Percentiles rank a stretch among this genome's conserved stretches.
phyloP scores from a whole-genome alignment of 306 rosid species.

The Quercus suber region DNA sequence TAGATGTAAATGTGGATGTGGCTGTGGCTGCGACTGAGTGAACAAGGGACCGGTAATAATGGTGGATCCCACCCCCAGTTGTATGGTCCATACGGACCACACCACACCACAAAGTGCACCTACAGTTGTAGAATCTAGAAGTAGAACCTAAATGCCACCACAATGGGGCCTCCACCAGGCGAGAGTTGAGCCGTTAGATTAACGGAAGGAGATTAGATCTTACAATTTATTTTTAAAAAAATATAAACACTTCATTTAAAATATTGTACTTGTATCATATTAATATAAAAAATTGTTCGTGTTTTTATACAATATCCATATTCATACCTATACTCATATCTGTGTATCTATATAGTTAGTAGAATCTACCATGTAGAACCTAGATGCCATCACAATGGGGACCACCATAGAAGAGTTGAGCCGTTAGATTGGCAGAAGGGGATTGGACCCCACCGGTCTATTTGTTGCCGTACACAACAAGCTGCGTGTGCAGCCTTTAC shows the following conservation, averaged over 20 bases:
- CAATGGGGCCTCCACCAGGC: no score
- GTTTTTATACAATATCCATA: rapidly evolving
- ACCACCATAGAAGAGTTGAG: background rate
- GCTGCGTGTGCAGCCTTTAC: slow-evolving; percentile 3
- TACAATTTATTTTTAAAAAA: rapidly evolving
- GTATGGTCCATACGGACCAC: background rate
- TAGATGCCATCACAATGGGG: background rate
- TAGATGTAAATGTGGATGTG: background rate
- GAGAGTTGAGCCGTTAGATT: no score
- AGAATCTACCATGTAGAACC: background rate
- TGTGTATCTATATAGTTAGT: rapidly evolving
- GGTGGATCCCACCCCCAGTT: slow-evolving; percentile 25
- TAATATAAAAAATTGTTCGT: rapidly evolving
- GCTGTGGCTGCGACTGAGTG: slow-evolving; percentile 1
- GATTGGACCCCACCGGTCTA: slow-evolving; percentile 13
- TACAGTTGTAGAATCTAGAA: no score
- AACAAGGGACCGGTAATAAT: slow-evolving; percentile 1
- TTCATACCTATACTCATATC: no score
- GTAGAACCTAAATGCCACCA: no score
- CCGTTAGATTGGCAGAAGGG: slow-evolving; percentile 7
- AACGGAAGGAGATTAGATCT: rapidly evolving
- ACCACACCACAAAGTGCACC: background rate
- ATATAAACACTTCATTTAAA: rapidly evolving
- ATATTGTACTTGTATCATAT: rapidly evolving
- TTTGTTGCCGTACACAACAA: slow-evolving; percentile 14